phyloP scores from a whole-genome alignment of 2,329 filamentous ascomycete genomes.

The Lecanosticta acicola region DNA sequence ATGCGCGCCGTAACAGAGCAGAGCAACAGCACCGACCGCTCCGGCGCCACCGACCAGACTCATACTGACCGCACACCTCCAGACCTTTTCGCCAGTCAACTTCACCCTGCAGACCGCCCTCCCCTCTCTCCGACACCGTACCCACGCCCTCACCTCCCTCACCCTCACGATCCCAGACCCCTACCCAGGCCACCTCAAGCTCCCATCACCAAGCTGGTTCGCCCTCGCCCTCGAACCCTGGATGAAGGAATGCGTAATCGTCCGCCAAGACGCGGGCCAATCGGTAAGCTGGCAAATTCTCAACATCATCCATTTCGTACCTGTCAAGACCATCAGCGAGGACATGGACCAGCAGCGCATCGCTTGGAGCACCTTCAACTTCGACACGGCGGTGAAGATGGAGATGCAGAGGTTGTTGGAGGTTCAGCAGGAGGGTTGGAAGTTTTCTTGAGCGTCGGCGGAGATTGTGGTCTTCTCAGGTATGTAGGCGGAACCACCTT shows the following conservation, averaged over 20 bases:
- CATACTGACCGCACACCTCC: background rate
- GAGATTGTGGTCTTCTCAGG: no score
- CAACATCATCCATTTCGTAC: background rate
- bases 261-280: background rate
- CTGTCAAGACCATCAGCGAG: no score
- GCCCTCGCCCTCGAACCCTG: background rate
- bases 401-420: no score
- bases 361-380: no score
- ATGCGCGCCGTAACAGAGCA: no score
- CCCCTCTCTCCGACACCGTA: background rate
- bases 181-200: no score
- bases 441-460: no score
- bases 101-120: background rate
- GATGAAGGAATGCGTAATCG: background rate
- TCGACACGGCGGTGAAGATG: no score
- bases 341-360: no score
- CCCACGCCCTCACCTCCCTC: background rate
- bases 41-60: background rate
- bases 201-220: no score
- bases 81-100: background rate
- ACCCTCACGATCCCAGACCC: background rate
- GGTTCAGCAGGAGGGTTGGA: no score
- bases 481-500: no score
- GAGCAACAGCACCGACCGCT: background rate
- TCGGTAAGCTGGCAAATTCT: background rate